Base-by-base conservation (phyloP, 176 grass and related monocot species). In the maize (Zea mays) region DNA sequence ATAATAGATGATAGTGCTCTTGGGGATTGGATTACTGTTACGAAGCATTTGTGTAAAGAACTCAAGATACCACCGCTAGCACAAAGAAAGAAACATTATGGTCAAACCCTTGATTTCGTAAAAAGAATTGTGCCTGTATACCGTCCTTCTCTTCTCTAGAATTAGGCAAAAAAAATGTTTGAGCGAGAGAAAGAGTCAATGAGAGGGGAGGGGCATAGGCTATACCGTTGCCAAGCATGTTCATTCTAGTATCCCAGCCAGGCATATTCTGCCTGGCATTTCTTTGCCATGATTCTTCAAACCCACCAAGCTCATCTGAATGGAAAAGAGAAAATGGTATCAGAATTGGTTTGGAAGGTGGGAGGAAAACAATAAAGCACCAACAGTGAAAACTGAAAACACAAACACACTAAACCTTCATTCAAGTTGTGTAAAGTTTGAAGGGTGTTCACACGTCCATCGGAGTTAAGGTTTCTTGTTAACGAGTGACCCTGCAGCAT, bases 351-450 rank as follows among this genome's bases (percentile, higher is more conserved):
- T 63, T 72, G 45, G 36, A 6, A 15, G 11, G 47, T 72, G 45
- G 36, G 4, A 15, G 11, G 47, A 62, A 58, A 20, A 80, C 40
- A 88, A 61, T 59, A 60, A 39, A 5, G 41, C 36, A 11, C 10
- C 8, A 33, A 54, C 33, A 46, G 75, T 6, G 37, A 14, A 73
- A 45, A 19, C 17, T 8, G 3, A 54, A 39, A 3, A 39, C 38
- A 39, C 38, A 39, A 77, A 56, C 37, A 55, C 7, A 65, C 5
- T 17, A 20, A 71, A 85, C 89, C 89, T 96, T 87, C 40, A 74
- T 83, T 87, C 56, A 91, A 73, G 41, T 94, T 94, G 77, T 94
- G 88, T 59, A 94, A 86, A 49, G 77, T 82, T 80, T 94, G 86
- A 48, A 85, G 69, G 81, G 80, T 82, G 57, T 91, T 82, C 39